Conservation (phyloP, 73 alveolate genomes). For the Diophrys appendiculata region DNA sequence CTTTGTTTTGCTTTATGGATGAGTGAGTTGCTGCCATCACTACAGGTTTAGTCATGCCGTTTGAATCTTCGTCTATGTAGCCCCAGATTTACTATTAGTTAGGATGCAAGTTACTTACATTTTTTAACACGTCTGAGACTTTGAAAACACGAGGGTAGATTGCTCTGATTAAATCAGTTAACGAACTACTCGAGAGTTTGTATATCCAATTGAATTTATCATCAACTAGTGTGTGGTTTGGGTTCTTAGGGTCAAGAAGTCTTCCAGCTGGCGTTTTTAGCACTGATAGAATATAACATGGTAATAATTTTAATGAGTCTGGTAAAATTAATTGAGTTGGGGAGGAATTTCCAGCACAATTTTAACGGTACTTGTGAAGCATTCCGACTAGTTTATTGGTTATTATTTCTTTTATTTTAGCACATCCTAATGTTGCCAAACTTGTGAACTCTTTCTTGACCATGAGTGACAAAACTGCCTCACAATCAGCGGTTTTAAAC, state of each 20-base stretch:
- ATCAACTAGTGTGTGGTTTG: slow-evolving; percentile 53
- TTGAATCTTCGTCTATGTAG: slow-evolving; percentile 45
- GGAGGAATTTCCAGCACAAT: slow-evolving; percentile 61
- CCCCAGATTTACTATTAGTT: slow-evolving; percentile 24
- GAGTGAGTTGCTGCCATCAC: slow-evolving; percentile 13
- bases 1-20: background rate
- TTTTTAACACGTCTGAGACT: slow-evolving; percentile 39
- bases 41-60: slow-evolving; percentile 58
- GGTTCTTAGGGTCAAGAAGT: slow-evolving; percentile 18
- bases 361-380: slow-evolving; percentile 53
- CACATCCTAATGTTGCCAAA: slow-evolving; percentile 31
- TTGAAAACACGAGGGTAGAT: slow-evolving; percentile 70
- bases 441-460: slow-evolving; percentile 40
- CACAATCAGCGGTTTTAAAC: slow-evolving; percentile 69
- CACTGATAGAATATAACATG: slow-evolving; percentile 56
- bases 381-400: slow-evolving; percentile 52
- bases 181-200: slow-evolving; percentile 52
- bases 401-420: slow-evolving; percentile 45
- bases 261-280: slow-evolving; percentile 39
- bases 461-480: slow-evolving; percentile 46
- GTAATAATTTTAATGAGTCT: slow-evolving; percentile 59
- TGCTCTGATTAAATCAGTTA: slow-evolving; percentile 44
- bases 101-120: background rate
- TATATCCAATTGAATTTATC: slow-evolving; percentile 53
- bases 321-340: slow-evolving; percentile 70